phyloP scores from a whole-genome alignment of 2,329 filamentous ascomycete species.

The Rhytidhysteron rufulum region DNA sequence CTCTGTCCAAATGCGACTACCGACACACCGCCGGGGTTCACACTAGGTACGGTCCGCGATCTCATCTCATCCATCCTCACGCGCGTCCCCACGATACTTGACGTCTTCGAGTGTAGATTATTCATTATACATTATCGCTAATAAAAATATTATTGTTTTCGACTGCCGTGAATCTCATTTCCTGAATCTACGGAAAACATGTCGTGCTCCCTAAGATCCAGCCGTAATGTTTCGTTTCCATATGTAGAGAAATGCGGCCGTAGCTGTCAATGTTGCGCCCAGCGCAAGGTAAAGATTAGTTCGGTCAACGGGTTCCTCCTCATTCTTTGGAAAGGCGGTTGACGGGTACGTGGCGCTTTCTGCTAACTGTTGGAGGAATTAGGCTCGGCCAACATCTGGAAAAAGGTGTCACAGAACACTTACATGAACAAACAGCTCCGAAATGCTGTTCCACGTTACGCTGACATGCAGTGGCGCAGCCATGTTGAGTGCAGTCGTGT shows the following conservation, averaged over 20 bases:
- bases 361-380: constrained; percentile 57
- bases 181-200: too few relatives aligned
- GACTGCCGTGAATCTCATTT: too few relatives aligned
- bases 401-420: constrained; percentile 24
- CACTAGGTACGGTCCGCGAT: too few relatives aligned
- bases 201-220: constrained; percentile 5
- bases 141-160: neutral
- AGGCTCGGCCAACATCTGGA: constrained; percentile 8
- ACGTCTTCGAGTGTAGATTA: too few relatives aligned
- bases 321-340: constrained; percentile 81
- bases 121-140: constrained; percentile 19
- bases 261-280: constrained; percentile 63
- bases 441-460: constrained; percentile 89
- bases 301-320: constrained; percentile 79
- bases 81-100: too few relatives aligned
- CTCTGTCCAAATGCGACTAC: too few relatives aligned
- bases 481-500: constrained; percentile 82
- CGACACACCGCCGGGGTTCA: too few relatives aligned
- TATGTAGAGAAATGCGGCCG: constrained; percentile 56
- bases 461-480: constrained; percentile 89
- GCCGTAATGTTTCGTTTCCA: constrained; percentile 48
- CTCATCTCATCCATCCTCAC: too few relatives aligned
- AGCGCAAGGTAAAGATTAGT: constrained; percentile 83
- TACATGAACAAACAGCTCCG: constrained; percentile 80
- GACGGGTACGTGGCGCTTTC: constrained; percentile 89